A percentile compares a stretch with the other conserved stretches of the same genome.
These are phyloP conservation scores for Croton laevigatus DNA, from an alignment of 441 rosid species.

Conservation along the genomic window DNA sequence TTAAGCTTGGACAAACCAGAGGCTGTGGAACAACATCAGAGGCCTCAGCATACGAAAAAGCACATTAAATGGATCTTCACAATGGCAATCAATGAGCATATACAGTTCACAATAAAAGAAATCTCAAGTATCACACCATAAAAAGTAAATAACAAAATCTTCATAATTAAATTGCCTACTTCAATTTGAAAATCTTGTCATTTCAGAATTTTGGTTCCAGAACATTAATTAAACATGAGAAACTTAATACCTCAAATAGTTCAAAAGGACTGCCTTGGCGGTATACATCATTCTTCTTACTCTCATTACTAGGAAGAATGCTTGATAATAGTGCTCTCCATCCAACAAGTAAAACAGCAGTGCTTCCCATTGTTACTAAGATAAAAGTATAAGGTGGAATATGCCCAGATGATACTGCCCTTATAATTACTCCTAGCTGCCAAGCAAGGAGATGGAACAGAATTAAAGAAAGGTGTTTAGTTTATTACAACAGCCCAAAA, in stretches of 20 bases:
- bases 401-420: conserved; percentile 62
- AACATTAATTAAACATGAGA: conserved; percentile 7
- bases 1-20: neutral
- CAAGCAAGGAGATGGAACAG: conserved; percentile 20
- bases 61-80: neutral
- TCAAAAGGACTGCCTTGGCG: conserved; percentile 80
- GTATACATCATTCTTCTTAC: conserved; percentile 67
- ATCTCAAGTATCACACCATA: neutral
- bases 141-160: neutral
- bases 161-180: neutral
- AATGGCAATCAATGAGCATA: neutral
- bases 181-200: neutral
- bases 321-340: conserved; percentile 67
- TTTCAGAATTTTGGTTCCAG: neutral
- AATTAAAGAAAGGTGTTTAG: conserved; percentile 11
- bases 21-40: neutral
- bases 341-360: conserved; percentile 73
- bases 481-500: neutral
- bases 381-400: conserved; percentile 54
- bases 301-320: conserved; percentile 47
- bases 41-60: neutral
- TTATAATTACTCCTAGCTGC: conserved; percentile 72
- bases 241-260: conserved; percentile 65
- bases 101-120: neutral
- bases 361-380: conserved; percentile 83